These are phyloP conservation scores for Lachancea sp. DNA, from an alignment of 805 yeast genomes.

Conservation along the genomic window DNA sequence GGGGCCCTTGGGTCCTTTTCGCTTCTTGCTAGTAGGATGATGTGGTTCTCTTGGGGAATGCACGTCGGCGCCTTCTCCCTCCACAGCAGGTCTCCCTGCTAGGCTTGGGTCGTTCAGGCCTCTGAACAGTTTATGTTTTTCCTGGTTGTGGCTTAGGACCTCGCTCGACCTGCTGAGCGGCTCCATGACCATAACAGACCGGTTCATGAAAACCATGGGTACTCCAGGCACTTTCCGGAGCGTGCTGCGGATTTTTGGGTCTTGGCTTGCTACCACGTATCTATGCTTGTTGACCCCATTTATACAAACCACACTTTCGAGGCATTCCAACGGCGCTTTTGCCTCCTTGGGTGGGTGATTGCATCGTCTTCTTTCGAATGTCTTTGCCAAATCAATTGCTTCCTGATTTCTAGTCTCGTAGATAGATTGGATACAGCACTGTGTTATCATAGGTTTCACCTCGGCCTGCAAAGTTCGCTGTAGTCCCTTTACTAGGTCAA, in stretches of 20 bases:
- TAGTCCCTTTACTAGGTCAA: constrained; percentile 75
- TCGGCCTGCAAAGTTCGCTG: constrained; percentile 78
- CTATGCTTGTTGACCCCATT: constrained; percentile 83
- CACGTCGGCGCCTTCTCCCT: neutral
- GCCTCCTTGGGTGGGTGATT: constrained; percentile 67
- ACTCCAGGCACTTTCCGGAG: constrained; percentile 81
- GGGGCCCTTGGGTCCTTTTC: constrained; percentile 72
- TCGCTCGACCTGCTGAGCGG: constrained; percentile 74
- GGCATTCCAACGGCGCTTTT: constrained; percentile 66
- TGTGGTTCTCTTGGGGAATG: constrained; percentile 2
- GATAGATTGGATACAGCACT: constrained; percentile 85
- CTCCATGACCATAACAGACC: constrained; percentile 95
- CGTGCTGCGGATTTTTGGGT: constrained; percentile 57
- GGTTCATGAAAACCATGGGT: constrained; percentile 78
- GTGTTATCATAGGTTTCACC: constrained; percentile 87
- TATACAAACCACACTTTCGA: constrained; percentile 58
- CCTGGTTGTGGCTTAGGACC: constrained; percentile 43
- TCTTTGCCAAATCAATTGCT: constrained; percentile 76
- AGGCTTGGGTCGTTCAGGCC: constrained; percentile 67
- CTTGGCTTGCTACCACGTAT: constrained; percentile 82
- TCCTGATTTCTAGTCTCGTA: constrained; percentile 64
- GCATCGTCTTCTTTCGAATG: constrained; percentile 87
- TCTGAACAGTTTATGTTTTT: constrained; percentile 58
- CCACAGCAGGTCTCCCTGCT: constrained; percentile 40
- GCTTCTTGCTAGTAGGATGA: constrained; percentile 36